phyloP scores from a whole-genome alignment of 768 basidiomycete species.

The Leccinum subgranulosum region DNA sequence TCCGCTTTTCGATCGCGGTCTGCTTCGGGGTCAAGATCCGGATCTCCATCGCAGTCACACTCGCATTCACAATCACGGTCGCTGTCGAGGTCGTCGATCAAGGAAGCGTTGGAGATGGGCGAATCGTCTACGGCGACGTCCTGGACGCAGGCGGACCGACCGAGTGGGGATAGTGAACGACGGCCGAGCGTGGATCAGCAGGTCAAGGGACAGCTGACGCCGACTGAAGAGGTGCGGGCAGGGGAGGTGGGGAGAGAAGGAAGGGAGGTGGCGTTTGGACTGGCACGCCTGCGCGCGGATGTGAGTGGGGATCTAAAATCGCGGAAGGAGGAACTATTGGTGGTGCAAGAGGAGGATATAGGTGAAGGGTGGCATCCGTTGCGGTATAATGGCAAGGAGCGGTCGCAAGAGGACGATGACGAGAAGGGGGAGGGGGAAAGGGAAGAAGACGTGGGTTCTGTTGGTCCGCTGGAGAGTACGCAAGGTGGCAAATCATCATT shows the following conservation, averaged over 20 bases:
- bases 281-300: conserved; percentile 27
- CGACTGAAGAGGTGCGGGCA: background rate
- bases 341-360: conserved; percentile 23
- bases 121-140: conserved; percentile 28
- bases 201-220: background rate
- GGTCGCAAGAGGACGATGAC: conserved; percentile 2
- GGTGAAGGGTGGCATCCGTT: conserved; percentile 28
- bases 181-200: background rate
- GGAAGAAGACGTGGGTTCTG: conserved; percentile 16
- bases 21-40: background rate
- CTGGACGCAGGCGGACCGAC: conserved; percentile 19
- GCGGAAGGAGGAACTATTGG: conserved; percentile 21
- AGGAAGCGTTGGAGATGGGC: conserved; percentile 11
- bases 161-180: conserved; percentile 5
- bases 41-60: background rate
- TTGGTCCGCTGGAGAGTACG: conserved; percentile 10
- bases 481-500: conserved; percentile 4
- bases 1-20: conserved; percentile 4
- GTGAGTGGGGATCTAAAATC: background rate
- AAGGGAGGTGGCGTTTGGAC: conserved; percentile 10
- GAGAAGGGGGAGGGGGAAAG: background rate
- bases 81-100: conserved; percentile 17
- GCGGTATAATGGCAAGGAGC: conserved; percentile 10
- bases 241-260: background rate
- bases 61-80: conserved; percentile 6